Base-by-base conservation (phyloP, 345 rosid genomes). In the Crucihimalaya himalaica region DNA sequence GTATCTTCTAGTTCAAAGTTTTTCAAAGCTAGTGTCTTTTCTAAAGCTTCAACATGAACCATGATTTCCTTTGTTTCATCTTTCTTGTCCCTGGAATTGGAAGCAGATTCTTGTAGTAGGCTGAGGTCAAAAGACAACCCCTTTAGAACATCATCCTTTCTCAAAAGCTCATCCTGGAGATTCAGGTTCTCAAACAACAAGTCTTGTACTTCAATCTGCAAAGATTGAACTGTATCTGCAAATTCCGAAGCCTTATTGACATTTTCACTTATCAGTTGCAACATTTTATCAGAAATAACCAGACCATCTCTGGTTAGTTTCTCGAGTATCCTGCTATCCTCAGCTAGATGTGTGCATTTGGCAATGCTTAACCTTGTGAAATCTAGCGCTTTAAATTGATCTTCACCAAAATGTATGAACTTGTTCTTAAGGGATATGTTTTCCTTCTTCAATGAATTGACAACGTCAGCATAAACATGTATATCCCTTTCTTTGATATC, bases 61-160 rank as follows among this genome's bases (percentile, higher is more conserved):
- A 76, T 76, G 80, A 90, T 78, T 77, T 86, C 92, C 71, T 85
- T 86, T 55, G 90, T 80, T 80, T 87, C 88, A 81, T 91, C 97
- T 77, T 88, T 88, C 76, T 84, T 86, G 76, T 95, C 99, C 68
- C 78, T 87, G 15, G 84, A 79, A 66, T 72, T 86, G 56, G 97
- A 91, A 63, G 96, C 92, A 72, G 99, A 89, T 70, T 91, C 99
- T 74, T 94, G 99, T 75, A 94, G 73, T 69, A 89, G 79, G 80
- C 96, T 87, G 58, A 91, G 81, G 80, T 95, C 97, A 84, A 95
- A 95, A 74, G 78, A 82, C 70, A 95, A 72, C 63, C 97, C 99
- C 56, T 85, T 83, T 21, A 91, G 66, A 79, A 95, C 83, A 40
- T 88, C 93, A 71, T 95, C 93, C 72, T 91, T 95, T 84, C 97